Percentiles rank a stretch among this genome's conserved stretches.
Evolutionary conservation across 2,329 filamentous ascomycete species (phyloP).

Genomic region (Fusarium begoniae): DNA sequence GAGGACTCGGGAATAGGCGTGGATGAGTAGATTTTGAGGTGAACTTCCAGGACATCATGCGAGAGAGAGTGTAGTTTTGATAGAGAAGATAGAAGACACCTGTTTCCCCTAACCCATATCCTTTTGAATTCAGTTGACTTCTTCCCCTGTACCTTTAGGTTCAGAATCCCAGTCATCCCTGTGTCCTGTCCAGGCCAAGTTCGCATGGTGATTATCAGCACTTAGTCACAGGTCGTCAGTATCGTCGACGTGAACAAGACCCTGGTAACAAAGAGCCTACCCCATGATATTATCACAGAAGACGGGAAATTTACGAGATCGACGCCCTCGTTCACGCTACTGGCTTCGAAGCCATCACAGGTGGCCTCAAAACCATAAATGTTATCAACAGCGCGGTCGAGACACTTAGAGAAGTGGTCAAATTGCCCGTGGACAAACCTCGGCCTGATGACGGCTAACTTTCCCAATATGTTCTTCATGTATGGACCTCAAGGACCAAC

Average conservation of each 20-base stretch:
- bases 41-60: background rate
- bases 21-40: background rate
- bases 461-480: conserved; percentile 1
- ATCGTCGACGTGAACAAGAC: conserved; percentile 5
- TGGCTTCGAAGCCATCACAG: conserved; percentile 17
- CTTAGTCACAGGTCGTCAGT: background rate
- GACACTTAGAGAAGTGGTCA: background rate
- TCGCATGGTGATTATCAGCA: background rate
- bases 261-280: background rate
- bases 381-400: background rate
- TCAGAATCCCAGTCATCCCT: fast-evolving
- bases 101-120: background rate
- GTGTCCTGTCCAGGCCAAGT: too few relatives aligned
- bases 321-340: conserved; percentile 12
- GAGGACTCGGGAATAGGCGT: background rate
- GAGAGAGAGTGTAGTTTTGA: too few relatives aligned
- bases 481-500: background rate
- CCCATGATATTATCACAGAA: background rate
- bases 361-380: background rate
- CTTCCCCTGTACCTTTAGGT: background rate
- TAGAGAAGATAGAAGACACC: background rate
- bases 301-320: background rate
- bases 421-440: background rate
- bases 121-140: fast-evolving
- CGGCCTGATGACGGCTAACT: background rate